Evolutionary conservation across 2,329 filamentous ascomycete genomes (phyloP).

Genomic region (Eutypa lata): DNA sequence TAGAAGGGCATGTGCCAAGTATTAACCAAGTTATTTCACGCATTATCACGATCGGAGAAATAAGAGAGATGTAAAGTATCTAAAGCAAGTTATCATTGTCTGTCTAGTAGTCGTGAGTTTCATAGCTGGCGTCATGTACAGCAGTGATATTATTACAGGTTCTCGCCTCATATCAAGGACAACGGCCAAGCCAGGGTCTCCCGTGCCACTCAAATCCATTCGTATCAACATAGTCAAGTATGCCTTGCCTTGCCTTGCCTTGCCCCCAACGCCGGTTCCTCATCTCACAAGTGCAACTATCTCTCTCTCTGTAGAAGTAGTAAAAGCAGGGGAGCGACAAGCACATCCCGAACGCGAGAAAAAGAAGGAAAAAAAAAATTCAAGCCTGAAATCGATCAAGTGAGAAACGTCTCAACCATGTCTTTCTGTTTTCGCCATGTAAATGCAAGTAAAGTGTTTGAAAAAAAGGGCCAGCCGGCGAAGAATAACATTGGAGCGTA

Average conservation of each 20-base stretch:
- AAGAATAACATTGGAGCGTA: neutral
- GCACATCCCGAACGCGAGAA: too few relatives aligned
- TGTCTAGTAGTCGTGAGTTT: neutral
- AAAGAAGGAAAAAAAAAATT: too few relatives aligned
- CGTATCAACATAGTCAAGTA: too few relatives aligned
- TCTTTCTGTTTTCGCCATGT: neutral
- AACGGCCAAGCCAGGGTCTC: neutral
- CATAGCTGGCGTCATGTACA: neutral
- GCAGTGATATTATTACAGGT: neutral
- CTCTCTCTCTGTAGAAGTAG: neutral
- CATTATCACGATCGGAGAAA: too few relatives aligned
- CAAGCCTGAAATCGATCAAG: neutral
- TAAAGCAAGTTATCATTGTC: neutral
- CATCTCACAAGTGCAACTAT: neutral
- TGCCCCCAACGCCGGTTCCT: neutral
- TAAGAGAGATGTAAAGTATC: neutral
- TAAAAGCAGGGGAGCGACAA: too few relatives aligned
- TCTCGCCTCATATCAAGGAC: neutral
- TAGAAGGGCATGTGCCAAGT: too few relatives aligned
- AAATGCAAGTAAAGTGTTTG: neutral
- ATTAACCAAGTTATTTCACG: too few relatives aligned
- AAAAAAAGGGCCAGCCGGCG: neutral
- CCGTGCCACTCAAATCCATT: neutral
- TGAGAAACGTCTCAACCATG: neutral
- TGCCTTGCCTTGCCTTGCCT: too few relatives aligned